These are phyloP conservation scores for Komagataella pastoris DNA, from an alignment of 805 yeast genomes.

Conservation along the genomic window DNA sequence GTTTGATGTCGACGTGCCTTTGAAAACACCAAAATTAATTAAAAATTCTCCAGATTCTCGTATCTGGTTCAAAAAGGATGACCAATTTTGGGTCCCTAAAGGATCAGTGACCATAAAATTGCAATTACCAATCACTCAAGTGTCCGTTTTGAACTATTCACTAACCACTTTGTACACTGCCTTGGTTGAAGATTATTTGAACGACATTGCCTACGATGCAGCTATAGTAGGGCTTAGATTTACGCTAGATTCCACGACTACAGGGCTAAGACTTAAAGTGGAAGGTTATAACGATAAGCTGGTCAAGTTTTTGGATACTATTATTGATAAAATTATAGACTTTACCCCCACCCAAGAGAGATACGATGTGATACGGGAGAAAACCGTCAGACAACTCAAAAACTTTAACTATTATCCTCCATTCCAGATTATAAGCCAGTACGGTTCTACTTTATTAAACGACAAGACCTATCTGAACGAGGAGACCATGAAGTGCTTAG, in stretches of 20 bases:
- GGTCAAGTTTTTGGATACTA: constrained; percentile 42
- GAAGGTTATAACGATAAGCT: constrained; percentile 81
- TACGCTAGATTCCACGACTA: constrained; percentile 43
- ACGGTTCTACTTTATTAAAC: constrained; percentile 50
- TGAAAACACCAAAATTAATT: constrained; percentile 50
- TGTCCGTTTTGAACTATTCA: constrained; percentile 45
- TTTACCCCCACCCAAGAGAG: constrained; percentile 43
- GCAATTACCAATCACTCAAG: constrained; percentile 48
- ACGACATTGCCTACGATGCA: constrained; percentile 74
- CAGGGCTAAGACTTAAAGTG: constrained; percentile 56
- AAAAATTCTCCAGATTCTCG: constrained; percentile 34
- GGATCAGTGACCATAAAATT: constrained; percentile 56
- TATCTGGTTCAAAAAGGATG: constrained; percentile 86
- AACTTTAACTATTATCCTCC: constrained; percentile 69
- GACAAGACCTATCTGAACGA: constrained; percentile 56
- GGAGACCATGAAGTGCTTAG: constrained; percentile 42
- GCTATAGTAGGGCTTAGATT: constrained; percentile 64
- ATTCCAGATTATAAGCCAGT: constrained; percentile 59
- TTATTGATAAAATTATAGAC: constrained; percentile 36
- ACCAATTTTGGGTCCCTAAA: constrained; percentile 79
- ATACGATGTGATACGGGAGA: constrained; percentile 56
- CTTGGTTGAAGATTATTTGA: constrained; percentile 60
- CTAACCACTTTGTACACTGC: constrained; percentile 53
- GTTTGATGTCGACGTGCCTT: constrained; percentile 18
- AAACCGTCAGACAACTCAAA: constrained; percentile 42